Evolutionary conservation across 2,329 filamentous ascomycete genomes (phyloP).

Genomic region (Daldinia sp.): DNA sequence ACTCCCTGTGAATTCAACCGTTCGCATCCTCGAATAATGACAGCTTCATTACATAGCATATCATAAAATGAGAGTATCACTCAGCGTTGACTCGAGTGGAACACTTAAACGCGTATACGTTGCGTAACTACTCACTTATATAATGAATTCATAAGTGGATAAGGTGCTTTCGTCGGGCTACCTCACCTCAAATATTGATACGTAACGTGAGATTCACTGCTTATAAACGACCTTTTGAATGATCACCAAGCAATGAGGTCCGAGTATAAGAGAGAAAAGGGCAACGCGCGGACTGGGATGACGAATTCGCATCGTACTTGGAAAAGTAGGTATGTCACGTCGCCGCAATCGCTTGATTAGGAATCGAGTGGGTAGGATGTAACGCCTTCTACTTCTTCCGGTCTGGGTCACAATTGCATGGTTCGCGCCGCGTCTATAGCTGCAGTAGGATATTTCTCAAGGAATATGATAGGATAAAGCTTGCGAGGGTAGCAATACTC

Average conservation of each 20-base stretch:
- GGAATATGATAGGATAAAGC: constrained; percentile 24
- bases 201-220: constrained; percentile 9
- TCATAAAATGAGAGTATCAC: not conserved
- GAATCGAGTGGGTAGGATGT: constrained; percentile 24
- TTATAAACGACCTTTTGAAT: not conserved
- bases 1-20: constrained; percentile 37
- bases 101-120: not conserved
- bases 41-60: constrained; percentile 4
- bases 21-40: constrained; percentile 20
- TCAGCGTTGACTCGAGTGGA: not conserved
- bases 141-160: constrained; percentile 1
- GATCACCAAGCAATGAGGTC: constrained; percentile 17
- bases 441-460: constrained; percentile 18
- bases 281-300: constrained; percentile 15
- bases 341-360: constrained; percentile 30
- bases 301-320: constrained; percentile 6
- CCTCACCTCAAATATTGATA: not conserved
- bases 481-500: constrained; percentile 20
- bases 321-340: constrained; percentile 23
- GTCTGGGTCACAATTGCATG: constrained; percentile 27
- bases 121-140: not conserved
- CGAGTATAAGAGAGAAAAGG: not conserved
- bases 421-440: constrained; percentile 26
- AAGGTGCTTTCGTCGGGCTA: not conserved
- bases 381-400: constrained; percentile 34